Conservation (phyloP, 2,329 filamentous ascomycete genomes). For the Didymella keratinophila region DNA sequence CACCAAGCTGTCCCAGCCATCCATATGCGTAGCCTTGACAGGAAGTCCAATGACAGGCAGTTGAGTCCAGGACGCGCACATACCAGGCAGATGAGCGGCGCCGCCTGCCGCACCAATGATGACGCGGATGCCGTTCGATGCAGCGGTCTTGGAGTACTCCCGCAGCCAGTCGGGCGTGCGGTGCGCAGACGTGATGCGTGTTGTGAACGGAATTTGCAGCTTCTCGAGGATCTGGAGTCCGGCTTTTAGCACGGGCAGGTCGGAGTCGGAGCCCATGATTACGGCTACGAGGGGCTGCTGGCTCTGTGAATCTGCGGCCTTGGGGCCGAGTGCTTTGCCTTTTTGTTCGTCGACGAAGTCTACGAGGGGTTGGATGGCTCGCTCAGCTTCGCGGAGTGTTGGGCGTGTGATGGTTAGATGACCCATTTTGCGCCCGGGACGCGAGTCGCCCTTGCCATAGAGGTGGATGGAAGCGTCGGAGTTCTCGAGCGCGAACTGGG, state of each 20-base stretch:
- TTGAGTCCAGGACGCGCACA: slow-evolving; percentile 59
- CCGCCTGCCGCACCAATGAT: slow-evolving; percentile 61
- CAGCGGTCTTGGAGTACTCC: slow-evolving; percentile 53
- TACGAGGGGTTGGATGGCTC: slow-evolving; percentile 74
- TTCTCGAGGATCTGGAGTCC: slow-evolving; percentile 71
- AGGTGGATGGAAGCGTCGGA: slow-evolving; percentile 76
- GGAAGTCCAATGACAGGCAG: slow-evolving; percentile 61
- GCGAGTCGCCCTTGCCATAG: slow-evolving; percentile 86
- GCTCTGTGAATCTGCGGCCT: slow-evolving; percentile 14
- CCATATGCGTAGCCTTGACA: slow-evolving; percentile 59
- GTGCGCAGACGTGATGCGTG: slow-evolving; percentile 78
- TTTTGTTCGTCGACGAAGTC: slow-evolving; percentile 67
- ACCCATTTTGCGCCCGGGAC: slow-evolving; percentile 91
- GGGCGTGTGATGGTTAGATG: slow-evolving; percentile 84
- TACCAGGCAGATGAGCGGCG: slow-evolving; percentile 61
- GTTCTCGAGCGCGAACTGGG: slow-evolving; percentile 64
- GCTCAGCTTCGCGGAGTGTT: slow-evolving; percentile 72
- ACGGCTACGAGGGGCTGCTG: slow-evolving; percentile 70
- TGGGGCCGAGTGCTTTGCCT: slow-evolving; percentile 42
- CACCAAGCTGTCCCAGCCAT: slow-evolving; percentile 60
- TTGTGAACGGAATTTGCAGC: slow-evolving; percentile 76
- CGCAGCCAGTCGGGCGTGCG: slow-evolving; percentile 60
- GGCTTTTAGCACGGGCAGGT: slow-evolving; percentile 71
- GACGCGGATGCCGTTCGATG: slow-evolving; percentile 50
- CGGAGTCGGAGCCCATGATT: slow-evolving; percentile 85